A percentile compares a stretch with the other conserved stretches of the same genome.
Conservation (phyloP, 306 rosid species). For the Cicer judaicum region DNA sequence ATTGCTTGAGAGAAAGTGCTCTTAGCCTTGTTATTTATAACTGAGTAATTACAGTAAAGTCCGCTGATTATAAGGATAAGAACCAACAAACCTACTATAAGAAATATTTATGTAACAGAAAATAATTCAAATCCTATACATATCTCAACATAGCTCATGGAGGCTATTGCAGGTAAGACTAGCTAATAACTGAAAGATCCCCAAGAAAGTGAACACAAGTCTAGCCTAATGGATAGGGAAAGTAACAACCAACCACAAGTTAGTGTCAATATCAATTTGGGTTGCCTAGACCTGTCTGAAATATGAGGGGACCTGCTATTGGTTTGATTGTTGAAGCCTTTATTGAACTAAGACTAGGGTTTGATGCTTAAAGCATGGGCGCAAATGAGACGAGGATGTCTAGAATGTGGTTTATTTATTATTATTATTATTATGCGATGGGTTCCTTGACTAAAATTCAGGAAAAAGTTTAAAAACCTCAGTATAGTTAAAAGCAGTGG, state of each 20-base stretch:
- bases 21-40: no score
- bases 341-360: neutral
- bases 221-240: conserved; percentile 9
- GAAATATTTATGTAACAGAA: no score
- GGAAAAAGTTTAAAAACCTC: neutral
- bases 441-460: neutral
- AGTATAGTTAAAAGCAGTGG: conserved; percentile 18
- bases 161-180: neutral
- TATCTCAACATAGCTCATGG: neutral
- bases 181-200: conserved; percentile 2
- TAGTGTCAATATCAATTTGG: conserved; percentile 13
- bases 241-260: neutral
- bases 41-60: no score
- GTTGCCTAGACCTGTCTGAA: conserved; percentile 22
- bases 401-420: neutral
- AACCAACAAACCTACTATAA: no score
- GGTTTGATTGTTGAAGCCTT: conserved; percentile 14
- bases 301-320: neutral
- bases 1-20: no score
- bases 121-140: no score
- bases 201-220: conserved; percentile 1
- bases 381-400: neutral
- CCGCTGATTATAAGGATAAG: no score
- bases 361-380: conserved; percentile 10
- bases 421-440: neutral